Evolutionary conservation across 1,284 basidiomycete species (phyloP), one percentile per base, ranked within the genome.

Genomic region (Cystobasidiaceae sp.): DNA sequence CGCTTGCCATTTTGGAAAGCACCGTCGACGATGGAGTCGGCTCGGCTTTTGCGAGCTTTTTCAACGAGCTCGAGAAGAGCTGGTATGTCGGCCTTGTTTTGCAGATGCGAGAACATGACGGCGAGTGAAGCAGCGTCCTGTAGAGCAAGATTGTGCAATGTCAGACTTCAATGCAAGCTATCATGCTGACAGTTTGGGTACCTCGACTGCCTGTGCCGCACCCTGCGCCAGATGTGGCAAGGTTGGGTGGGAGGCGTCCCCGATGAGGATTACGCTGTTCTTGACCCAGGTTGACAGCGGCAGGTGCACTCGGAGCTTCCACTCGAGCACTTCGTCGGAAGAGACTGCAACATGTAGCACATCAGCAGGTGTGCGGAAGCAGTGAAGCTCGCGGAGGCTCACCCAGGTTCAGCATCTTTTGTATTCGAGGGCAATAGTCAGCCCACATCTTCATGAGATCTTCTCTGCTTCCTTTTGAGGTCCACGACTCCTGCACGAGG

Each of bases 1-100:
- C 74, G 73, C 68, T 76, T 73, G 17, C 77, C 76, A 69, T 77
- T 79, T 21, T 71, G 69, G 3, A 74, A 71, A n/a, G 78, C 77
- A 32, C 71, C 71, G 21, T 70, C 67, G 6, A 79, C 77, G 17
- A 75, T 74, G 71, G 72, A 75, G 61, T 79, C 78, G 21, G 78
- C 76, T 25, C 77, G 68, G 9, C 74, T 70, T 71, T 79, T 79
- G 41, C 77, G 69, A 51, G 78, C 39, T 23, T 50, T 48, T 72
- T 78, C 74, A 62, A 78, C 78, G 1, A 74, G 70, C 46, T 59
- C 25, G 41, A 79, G 68, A 5, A 76, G 74, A 45, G 67, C 62
- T 66, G 73, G 68, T 21, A 79, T 69, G n/a, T 79, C 75, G 37
- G 72, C 72, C 63, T 74, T 74, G 48, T 44, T 50, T 46, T 67